phyloP scores from a whole-genome alignment of 2,329 filamentous ascomycete genomes.

The Ophiostoma piceae region DNA sequence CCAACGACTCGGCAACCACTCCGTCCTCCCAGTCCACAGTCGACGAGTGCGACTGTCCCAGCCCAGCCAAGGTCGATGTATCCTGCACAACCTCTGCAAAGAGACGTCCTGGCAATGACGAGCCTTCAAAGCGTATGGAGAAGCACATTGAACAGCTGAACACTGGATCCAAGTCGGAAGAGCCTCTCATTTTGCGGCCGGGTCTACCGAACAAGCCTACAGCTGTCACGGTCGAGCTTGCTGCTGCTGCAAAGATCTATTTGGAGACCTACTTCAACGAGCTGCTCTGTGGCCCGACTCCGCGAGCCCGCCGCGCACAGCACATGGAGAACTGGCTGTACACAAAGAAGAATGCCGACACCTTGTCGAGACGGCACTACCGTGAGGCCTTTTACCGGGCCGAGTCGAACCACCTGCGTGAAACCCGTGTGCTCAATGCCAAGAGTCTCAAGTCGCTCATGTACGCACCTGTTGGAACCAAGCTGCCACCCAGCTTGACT shows the following conservation, averaged over 20 bases:
- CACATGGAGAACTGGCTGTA: constrained; percentile 61
- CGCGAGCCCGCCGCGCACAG: constrained; percentile 56
- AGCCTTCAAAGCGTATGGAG: not conserved
- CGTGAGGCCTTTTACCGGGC: constrained; percentile 57
- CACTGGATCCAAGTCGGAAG: not conserved
- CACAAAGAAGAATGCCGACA: constrained; percentile 46
- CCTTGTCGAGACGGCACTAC: constrained; percentile 49
- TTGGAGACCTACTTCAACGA: constrained; percentile 79
- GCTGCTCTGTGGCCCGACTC: constrained; percentile 52
- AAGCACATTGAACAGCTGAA: not conserved
- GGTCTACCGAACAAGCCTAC: constrained; percentile 31
- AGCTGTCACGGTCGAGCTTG: constrained; percentile 64
- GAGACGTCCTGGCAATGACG: not conserved
- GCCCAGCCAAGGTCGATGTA: not conserved
- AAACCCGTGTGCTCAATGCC: constrained; percentile 64
- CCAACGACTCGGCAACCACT: not conserved
- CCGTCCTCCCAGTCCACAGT: not conserved
- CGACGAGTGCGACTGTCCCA: not conserved
- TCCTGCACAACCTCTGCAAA: not conserved
- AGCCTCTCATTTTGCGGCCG: not conserved
- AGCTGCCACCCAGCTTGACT: not conserved
- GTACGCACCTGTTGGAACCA: not conserved
- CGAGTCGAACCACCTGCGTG: constrained; percentile 71
- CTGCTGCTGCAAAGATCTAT: constrained; percentile 76
- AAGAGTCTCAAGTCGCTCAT: constrained; percentile 18